Percentiles rank a stretch among this genome's conserved stretches.
Evolutionary conservation across 768 basidiomycete genomes (phyloP).

Genomic region (Amanita fuliginea): DNA sequence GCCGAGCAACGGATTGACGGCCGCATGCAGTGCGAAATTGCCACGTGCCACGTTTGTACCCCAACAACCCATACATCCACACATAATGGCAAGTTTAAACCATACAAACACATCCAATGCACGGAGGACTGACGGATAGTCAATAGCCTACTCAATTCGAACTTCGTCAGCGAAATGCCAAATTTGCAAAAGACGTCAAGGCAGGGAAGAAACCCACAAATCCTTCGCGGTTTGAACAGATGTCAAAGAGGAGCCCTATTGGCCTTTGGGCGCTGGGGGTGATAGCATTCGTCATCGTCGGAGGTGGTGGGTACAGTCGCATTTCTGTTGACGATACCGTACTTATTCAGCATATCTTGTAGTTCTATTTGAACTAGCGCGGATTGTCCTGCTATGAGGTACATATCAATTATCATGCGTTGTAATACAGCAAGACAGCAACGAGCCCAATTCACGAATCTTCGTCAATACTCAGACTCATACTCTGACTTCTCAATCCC

Average conservation of each 20-base stretch:
- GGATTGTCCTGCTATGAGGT: slow-evolving; percentile 4
- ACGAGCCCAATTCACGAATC: background rate
- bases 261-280: slow-evolving; percentile 63
- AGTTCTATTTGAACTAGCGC: slow-evolving; percentile 58
- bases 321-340: background rate
- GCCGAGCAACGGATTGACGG: background rate
- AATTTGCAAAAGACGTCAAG: slow-evolving; percentile 66
- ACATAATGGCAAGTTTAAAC: slow-evolving; percentile 18
- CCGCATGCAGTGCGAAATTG: background rate
- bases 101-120: background rate
- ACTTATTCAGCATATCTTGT: background rate
- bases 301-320: slow-evolving; percentile 49
- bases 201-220: slow-evolving; percentile 70
- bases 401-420: too few species aligned
- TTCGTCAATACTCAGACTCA: slow-evolving; percentile 48
- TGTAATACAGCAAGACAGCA: background rate
- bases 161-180: slow-evolving; percentile 67
- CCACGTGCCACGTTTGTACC: slow-evolving; percentile 7
- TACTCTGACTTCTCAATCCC: slow-evolving; percentile 41
- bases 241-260: slow-evolving; percentile 66
- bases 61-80: slow-evolving; percentile 5
- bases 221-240: slow-evolving; percentile 57
- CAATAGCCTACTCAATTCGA: slow-evolving; percentile 72
- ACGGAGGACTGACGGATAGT: background rate
- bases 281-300: slow-evolving; percentile 68